A percentile compares a stretch with the other conserved stretches of the same genome.
Evolutionary conservation across 2,329 filamentous ascomycete genomes (phyloP).

Genomic region (Trichoderma sp.): DNA sequence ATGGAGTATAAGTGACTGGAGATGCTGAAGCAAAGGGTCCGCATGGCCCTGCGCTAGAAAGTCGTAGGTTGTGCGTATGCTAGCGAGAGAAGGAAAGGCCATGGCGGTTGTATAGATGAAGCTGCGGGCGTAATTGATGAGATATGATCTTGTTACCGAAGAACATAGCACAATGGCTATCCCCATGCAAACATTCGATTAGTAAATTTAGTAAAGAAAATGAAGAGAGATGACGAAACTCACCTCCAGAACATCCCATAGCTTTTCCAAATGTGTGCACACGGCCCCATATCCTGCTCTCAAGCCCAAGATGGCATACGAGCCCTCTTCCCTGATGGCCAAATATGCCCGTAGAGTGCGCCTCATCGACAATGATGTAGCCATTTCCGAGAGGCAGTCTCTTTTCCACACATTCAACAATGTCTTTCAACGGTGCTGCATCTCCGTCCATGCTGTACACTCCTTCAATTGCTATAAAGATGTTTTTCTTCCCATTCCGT

Average conservation of each 20-base stretch:
- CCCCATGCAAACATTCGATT: neutral
- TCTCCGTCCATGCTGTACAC: slow-evolving; percentile 88
- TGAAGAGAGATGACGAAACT: slow-evolving; percentile 34
- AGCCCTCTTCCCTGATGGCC: slow-evolving; percentile 61
- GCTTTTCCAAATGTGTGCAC: slow-evolving; percentile 71
- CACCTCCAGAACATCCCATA: slow-evolving; percentile 70
- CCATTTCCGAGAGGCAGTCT: slow-evolving; percentile 62
- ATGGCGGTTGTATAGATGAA: slow-evolving; percentile 76
- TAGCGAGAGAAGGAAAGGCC: slow-evolving; percentile 62
- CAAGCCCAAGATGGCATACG: slow-evolving; percentile 59
- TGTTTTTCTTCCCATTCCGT: slow-evolving; percentile 48
- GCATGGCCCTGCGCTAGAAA: slow-evolving; percentile 58
- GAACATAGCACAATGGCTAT: slow-evolving; percentile 64
- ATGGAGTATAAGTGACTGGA: slow-evolving; percentile 41
- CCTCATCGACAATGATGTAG: slow-evolving; percentile 69
- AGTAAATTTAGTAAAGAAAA: no score
- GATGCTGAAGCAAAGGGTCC: slow-evolving; percentile 40
- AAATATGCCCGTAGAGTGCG: slow-evolving; percentile 66
- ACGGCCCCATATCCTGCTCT: slow-evolving; percentile 59
- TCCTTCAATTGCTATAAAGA: slow-evolving; percentile 71
- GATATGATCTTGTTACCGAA: slow-evolving; percentile 60
- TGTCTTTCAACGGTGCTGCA: slow-evolving; percentile 63
- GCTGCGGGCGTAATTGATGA: slow-evolving; percentile 76
- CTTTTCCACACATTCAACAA: slow-evolving; percentile 61
- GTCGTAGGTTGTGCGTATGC: slow-evolving; percentile 61